phyloP scores from a whole-genome alignment of 148 eudicot genomes.

The Nepenthes mirabilis region DNA sequence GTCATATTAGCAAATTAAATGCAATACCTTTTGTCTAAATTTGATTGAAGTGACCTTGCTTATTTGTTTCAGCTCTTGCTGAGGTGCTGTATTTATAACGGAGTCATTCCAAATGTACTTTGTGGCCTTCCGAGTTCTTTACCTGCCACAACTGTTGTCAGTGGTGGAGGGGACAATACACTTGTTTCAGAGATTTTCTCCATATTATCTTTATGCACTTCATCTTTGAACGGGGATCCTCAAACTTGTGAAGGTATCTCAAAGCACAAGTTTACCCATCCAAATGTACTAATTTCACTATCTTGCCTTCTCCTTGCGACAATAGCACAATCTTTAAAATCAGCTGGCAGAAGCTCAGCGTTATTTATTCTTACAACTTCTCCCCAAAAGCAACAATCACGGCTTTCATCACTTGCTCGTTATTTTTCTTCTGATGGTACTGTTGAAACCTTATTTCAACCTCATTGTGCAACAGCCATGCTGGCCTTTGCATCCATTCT shows the following conservation, averaged over 20 bases:
- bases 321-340: conserved; percentile 74
- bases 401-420: conserved; percentile 73
- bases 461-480: conserved; percentile 75
- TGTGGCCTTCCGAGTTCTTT: conserved; percentile 89
- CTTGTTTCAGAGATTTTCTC: conserved; percentile 86
- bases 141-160: conserved; percentile 77
- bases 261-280: conserved; percentile 42
- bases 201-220: conserved; percentile 48
- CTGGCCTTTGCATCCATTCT: conserved; percentile 81
- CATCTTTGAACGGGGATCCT: conserved; percentile 44
- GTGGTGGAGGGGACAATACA: conserved; percentile 91
- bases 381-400: conserved; percentile 64
- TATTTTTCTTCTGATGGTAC: conserved; percentile 66
- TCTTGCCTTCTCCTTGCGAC: conserved; percentile 69
- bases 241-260: conserved; percentile 35
- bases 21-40: not conserved
- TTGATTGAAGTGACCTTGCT: not conserved
- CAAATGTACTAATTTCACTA: conserved; percentile 45
- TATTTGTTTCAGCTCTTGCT: conserved; percentile 49
- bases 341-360: conserved; percentile 72
- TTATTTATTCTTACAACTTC: conserved; percentile 69
- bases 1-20: too few species aligned
- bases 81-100: conserved; percentile 71
- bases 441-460: conserved; percentile 41
- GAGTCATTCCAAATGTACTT: conserved; percentile 41